Conservation (phyloP, 208 protist species). For the Crithidia acanthocephali region DNA sequence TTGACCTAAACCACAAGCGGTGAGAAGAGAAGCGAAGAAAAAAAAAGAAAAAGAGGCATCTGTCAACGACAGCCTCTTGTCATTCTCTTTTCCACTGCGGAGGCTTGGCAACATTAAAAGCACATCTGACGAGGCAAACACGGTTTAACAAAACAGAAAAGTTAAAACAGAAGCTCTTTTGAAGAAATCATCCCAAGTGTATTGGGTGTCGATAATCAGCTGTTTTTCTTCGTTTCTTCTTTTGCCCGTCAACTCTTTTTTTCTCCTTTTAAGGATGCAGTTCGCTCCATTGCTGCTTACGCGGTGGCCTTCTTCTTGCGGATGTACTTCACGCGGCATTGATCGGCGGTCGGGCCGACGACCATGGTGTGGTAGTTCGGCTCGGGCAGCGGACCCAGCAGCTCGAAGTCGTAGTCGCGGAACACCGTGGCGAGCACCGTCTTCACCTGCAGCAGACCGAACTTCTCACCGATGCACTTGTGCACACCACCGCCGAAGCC, state of each 20-base stretch:
- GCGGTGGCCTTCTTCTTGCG: slow-evolving; percentile 52
- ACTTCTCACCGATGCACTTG: slow-evolving; percentile 95
- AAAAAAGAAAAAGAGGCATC: too few relatives aligned
- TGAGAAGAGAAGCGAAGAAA: too few relatives aligned
- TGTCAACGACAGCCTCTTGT: too few relatives aligned
- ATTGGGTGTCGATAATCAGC: not conserved
- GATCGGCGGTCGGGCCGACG: slow-evolving; percentile 71
- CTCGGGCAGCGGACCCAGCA: slow-evolving; percentile 70
- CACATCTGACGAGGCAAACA: too few relatives aligned
- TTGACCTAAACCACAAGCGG: too few relatives aligned
- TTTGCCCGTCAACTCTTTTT: slow-evolving; percentile 1
- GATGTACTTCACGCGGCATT: slow-evolving; percentile 81
- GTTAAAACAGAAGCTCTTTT: too few relatives aligned
- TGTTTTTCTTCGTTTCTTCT: not conserved
- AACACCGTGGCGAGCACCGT: slow-evolving; percentile 88
- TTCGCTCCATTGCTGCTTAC: slow-evolving; percentile 3
- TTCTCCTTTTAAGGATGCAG: not conserved
- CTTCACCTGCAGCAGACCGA: slow-evolving; percentile 94
- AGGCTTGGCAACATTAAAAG: too few relatives aligned
- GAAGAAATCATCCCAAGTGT: too few relatives aligned
- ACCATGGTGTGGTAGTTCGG: slow-evolving; percentile 92
- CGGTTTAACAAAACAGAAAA: too few relatives aligned
- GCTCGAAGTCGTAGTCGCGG: slow-evolving; percentile 90
- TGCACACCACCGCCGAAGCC: slow-evolving; percentile 91
- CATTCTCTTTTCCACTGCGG: too few relatives aligned